Base-by-base conservation (phyloP, 192 early-diverging fungal species). In the Helicostylum pulchrum region DNA sequence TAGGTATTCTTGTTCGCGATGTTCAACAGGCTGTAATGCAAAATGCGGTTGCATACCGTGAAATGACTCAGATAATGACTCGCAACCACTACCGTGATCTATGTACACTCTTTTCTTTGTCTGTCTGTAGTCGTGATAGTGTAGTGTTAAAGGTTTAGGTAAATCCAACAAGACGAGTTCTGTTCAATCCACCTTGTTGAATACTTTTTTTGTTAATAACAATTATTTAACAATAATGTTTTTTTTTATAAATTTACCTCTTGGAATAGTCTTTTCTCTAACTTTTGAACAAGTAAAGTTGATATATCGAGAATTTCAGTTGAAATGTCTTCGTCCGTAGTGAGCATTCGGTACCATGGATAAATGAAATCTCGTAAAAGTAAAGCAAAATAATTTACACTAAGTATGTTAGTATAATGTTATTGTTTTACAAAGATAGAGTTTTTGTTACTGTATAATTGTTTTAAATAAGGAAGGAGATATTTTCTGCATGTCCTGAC, bases 31-130 rank as follows among this genome's bases (percentile, higher is more conserved):
- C 15, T 67, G 42, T 1, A 83, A 39, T 0, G 78, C 81, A 72
- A 80, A 78, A 55, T 83, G 81, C 0, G 81, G 81, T 30, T 83
- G 81, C 36, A 80, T 62, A 19, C 81, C 81, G 67, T 83, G 78
- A 60, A 83, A 83, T 3, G 78, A 68, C 2, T 59, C 57, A 15
- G 73, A 70, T 14, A 68, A 20, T 44, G 62, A 47, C 0, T 64
- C 67, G 0, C 77, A 65, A 50, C 79, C 79, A 53, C 77, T 73
- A 5, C 71, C 78, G 53, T 77, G 77, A 32, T 75, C 71, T 10
- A 75, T 74, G 0, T 73, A 49, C 9, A 78, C 54, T 56, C 78
- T 73, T 23, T 60, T 55, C 20, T 67, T 43, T 0, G 76, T 76
- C 53, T 79, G 77, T 48, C 78, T 54, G 47, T 78, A 83, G 51